Evolutionary conservation across 345 rosid species (phyloP).

Genomic region (Hirschfeldia incana): DNA sequence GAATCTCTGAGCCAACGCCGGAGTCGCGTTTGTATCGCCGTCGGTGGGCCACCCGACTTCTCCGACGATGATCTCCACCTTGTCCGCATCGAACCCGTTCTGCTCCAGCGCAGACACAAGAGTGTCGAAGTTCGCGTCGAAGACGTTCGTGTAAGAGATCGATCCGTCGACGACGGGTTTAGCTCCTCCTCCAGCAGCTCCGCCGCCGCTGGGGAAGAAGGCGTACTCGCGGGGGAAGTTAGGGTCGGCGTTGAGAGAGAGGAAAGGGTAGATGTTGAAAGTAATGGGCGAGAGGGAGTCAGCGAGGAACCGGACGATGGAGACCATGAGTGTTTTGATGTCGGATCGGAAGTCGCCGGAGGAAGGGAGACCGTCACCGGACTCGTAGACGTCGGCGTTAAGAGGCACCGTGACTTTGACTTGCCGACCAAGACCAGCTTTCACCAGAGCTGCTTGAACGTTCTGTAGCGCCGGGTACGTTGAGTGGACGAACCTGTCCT

Average conservation of each 20-base stretch:
- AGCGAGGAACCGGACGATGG: constrained; percentile 60
- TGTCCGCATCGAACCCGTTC: constrained; percentile 60
- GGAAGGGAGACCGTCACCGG: constrained; percentile 63
- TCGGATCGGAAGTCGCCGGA: constrained; percentile 73
- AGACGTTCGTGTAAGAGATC: constrained; percentile 74
- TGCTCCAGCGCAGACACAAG: constrained; percentile 70
- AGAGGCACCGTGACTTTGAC: constrained; percentile 80
- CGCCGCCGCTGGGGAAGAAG: constrained; percentile 56
- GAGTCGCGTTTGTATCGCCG: constrained; percentile 65
- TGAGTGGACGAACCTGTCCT: constrained; percentile 52
- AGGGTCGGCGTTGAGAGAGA: constrained; percentile 73
- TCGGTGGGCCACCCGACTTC: constrained; percentile 98
- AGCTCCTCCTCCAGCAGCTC: constrained; percentile 29
- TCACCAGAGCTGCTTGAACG: constrained; percentile 80
- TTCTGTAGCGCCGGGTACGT: constrained; percentile 88
- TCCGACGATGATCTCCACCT: constrained; percentile 70
- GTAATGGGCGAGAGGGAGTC: constrained; percentile 60
- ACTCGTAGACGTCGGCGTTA: constrained; percentile 79
- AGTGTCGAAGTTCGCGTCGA: constrained; percentile 87
- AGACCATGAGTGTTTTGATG: constrained; percentile 59
- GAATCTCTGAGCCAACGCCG: constrained; percentile 61
- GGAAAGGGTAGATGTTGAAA: constrained; percentile 90
- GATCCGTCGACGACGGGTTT: constrained; percentile 72
- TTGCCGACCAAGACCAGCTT: constrained; percentile 73
- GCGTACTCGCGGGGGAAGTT: constrained; percentile 80